Evolutionary conservation across 768 basidiomycete species (phyloP), one percentile per base, ranked within the genome.

Genomic region (Leucocoprinus sp.): DNA sequence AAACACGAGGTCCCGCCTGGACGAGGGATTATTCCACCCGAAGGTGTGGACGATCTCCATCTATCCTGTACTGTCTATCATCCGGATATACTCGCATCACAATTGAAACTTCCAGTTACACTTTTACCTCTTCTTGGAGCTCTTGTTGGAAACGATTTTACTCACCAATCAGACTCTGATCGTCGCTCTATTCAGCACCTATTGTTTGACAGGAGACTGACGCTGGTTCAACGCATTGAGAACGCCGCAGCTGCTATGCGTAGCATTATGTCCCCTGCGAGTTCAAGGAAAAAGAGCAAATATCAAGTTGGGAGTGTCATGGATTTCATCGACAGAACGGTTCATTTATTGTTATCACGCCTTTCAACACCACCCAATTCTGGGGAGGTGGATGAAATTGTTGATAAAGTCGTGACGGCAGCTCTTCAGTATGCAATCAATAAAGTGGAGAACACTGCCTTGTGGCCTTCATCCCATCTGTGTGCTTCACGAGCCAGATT

Each of bases 111-210:
- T 9, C 83, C 88, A 0, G 65, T 75, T 5, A 74, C 82, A 0
- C 70, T 91, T 29, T 75, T 92, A 23, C 89, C 89, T 1, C 70
- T 92, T 5, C 65, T 91, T 2, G 85, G 80, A 15, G 83, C 88
- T 8, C 64, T 91, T 14, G 75, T 88, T 3, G 89, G 89, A 39
- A 90, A 90, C 54, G 89, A 91, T 59, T 91, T 77, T 56, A 75
- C 84, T 0, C 72, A 70, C 39, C 70, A 69, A 50, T 59, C 64
- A 9, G 71, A 75, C 37, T 64, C 71, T 5, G 65, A 66, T 31
- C 68, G 69, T 17, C 72, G 69, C 34, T 72, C 69, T 49, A 64
- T 76, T 7, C 82, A 80, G 56, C 68, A 65, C 0, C 54, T 84
- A 18, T 87, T 91, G 58, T 91, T 89, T 55, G 79, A 84, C 37